A percentile compares a stretch with the other conserved stretches of the same genome.
These are phyloP conservation scores for Lichtheimia ornata DNA, from an alignment of 371 early-diverging fungal species.

Conservation along the genomic window DNA sequence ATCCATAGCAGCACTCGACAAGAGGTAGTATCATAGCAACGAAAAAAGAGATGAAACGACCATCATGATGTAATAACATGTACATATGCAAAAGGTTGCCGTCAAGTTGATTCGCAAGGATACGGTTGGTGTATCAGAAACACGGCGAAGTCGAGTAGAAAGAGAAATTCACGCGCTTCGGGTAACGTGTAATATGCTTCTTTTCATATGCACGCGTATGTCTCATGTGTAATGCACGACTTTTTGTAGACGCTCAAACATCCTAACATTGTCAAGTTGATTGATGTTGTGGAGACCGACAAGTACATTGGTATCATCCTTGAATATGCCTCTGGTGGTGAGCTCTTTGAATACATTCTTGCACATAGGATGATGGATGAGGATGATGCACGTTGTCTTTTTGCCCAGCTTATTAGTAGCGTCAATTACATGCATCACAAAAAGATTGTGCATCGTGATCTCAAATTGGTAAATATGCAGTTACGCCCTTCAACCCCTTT, in stretches of 20 bases:
- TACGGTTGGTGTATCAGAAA: constrained; percentile 42
- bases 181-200: constrained; percentile 23
- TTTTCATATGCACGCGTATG: neutral
- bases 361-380: constrained; percentile 61
- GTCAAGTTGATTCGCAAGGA: constrained; percentile 70
- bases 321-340: constrained; percentile 68
- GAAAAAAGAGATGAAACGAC: neutral
- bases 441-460: constrained; percentile 70
- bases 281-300: constrained; percentile 77
- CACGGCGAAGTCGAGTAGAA: constrained; percentile 65
- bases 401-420: constrained; percentile 77
- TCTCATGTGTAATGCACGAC: constrained; percentile 1
- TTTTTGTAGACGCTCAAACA: constrained; percentile 66
- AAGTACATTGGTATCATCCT: constrained; percentile 69
- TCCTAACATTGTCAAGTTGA: constrained; percentile 70
- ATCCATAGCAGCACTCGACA: constrained; percentile 85
- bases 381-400: constrained; percentile 61
- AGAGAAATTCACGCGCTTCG: constrained; percentile 74
- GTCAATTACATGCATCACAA: constrained; percentile 61
- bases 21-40: constrained; percentile 68
- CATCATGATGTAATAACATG: neutral
- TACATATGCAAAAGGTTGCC: constrained; percentile 56
- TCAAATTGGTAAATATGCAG: constrained; percentile 67
- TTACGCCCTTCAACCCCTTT: neutral
- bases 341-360: constrained; percentile 74